A percentile compares a stretch with the other conserved stretches of the same genome.
Evolutionary conservation across 148 eudicot species (phyloP).

Genomic region (Euryodendron excelsum): DNA sequence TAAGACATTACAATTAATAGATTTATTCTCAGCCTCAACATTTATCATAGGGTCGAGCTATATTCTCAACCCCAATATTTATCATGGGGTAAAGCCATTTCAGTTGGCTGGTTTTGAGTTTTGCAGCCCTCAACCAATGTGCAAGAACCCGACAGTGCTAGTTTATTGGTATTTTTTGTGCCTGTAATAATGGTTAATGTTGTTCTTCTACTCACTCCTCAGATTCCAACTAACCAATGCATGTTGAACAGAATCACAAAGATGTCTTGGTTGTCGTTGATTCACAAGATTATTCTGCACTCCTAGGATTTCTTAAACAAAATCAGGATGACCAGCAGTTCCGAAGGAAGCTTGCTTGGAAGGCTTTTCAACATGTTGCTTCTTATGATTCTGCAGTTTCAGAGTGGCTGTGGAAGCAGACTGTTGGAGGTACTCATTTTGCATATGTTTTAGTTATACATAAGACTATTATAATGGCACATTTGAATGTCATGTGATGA

Average conservation of each 20-base stretch:
- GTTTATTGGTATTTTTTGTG: not conserved
- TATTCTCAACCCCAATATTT: not conserved
- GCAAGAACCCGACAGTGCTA: not conserved
- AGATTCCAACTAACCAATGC: not conserved
- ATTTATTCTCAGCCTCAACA: not conserved
- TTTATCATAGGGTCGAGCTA: not conserved
- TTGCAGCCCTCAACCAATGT: not conserved
- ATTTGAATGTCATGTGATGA: not conserved
- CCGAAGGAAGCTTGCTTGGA: slow-evolving; percentile 82
- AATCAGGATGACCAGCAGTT: slow-evolving; percentile 56
- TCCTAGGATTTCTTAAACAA: slow-evolving; percentile 59
- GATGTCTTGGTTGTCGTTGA: slow-evolving; percentile 96
- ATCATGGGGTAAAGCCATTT: not conserved
- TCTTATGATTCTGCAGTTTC: slow-evolving; percentile 97
- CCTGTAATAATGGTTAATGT: not conserved
- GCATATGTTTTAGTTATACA: not conserved
- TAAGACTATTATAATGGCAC: not conserved
- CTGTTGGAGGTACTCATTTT: slow-evolving; percentile 57
- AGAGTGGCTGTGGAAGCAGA: slow-evolving; percentile 96
- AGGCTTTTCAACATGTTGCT: slow-evolving; percentile 92
- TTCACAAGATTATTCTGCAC: slow-evolving; percentile 71
- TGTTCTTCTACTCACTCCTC: not conserved
- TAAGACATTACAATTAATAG: not conserved
- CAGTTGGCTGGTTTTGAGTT: not conserved
- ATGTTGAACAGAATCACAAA: slow-evolving; percentile 71